A percentile compares a stretch with the other conserved stretches of the same genome.
Evolutionary conservation across 371 early-diverging fungal species (phyloP).

Genomic region (Catenaria anguillulae): DNA sequence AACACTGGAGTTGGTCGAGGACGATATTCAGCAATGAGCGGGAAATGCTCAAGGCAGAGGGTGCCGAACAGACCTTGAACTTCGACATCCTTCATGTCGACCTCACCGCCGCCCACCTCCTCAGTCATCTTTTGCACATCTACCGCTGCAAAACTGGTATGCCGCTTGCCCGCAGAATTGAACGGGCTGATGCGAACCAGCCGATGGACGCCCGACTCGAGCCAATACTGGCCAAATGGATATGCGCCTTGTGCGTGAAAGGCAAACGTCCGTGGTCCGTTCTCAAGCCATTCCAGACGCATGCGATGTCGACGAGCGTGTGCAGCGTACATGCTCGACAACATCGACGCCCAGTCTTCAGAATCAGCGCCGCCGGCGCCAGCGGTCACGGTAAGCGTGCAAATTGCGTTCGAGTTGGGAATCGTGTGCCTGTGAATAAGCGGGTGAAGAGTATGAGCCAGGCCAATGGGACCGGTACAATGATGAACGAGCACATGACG

Average conservation of each 20-base stretch:
- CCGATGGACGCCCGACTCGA: conserved; percentile 34
- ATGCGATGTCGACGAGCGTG: not conserved
- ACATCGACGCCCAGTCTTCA: conserved; percentile 26
- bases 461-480: too few relatives aligned
- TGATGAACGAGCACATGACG: too few relatives aligned
- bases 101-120: too few relatives aligned
- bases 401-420: too few relatives aligned
- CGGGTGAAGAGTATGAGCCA: too few relatives aligned
- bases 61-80: too few relatives aligned
- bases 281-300: conserved; percentile 15
- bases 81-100: too few relatives aligned
- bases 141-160: conserved; percentile 36
- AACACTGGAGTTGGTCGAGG: too few relatives aligned
- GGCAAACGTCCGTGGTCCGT: conserved; percentile 20
- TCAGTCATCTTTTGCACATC: too few relatives aligned
- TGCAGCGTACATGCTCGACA: conserved; percentile 14
- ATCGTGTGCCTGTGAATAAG: too few relatives aligned
- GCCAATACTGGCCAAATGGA: conserved; percentile 29
- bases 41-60: too few relatives aligned
- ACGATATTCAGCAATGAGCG: too few relatives aligned
- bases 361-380: conserved; percentile 35
- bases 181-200: conserved; percentile 33
- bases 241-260: conserved; percentile 17
- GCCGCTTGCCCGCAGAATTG: conserved; percentile 24
- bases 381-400: conserved; percentile 21